Evolutionary conservation across 495 filamentous ascomycete genomes (phyloP), one percentile per base, ranked within the genome.

Genomic region (Lasiosphaeria miniovina): DNA sequence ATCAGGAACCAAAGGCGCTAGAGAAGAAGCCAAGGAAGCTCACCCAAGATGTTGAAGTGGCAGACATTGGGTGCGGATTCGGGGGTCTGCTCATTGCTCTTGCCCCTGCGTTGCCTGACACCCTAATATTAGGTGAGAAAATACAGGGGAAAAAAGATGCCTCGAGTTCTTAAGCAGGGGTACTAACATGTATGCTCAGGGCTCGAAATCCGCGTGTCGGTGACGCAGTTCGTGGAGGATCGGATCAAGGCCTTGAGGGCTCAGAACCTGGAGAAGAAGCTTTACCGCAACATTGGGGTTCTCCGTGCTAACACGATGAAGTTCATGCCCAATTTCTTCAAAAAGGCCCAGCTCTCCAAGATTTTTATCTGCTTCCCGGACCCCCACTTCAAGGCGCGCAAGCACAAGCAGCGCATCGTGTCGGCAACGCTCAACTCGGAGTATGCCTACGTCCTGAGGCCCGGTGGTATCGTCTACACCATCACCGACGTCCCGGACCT

Each of bases 331-430:
- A 96, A 98, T 71, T 95, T 96, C 80, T 97, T 98, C 78, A 75
- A 71, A 54, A 88, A 83, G 66, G 71, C 66, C 33, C 88, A 96
- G 69, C 84, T 98, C 35, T 82, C 81, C 56, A 93, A 91, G 71
- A 88, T 96, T 70, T 98, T 97, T 72, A 89, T 98, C 68, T 97
- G 94, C 77, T 98, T 98, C 75, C 94, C 94, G 0, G 94, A 98
- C 68, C 94, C 94, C 61, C 94, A 98, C 72, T 98, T 98, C 80
- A 98, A 98, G 77, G 84, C 88, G 32, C 85, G 93, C 53, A 98
- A 98, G 76, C 95, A 96, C 75, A 98, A 98, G 74, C 91, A 91
- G 57, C 78, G 94, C 6, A 98, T 98, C 67, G 87, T 98, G 31
- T 91, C 89, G n/a, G 80, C 88, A 52, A 90, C 88, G 5, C 77